phyloP scores from a whole-genome alignment of 768 basidiomycete species.

The Tylopilus intermedius region DNA sequence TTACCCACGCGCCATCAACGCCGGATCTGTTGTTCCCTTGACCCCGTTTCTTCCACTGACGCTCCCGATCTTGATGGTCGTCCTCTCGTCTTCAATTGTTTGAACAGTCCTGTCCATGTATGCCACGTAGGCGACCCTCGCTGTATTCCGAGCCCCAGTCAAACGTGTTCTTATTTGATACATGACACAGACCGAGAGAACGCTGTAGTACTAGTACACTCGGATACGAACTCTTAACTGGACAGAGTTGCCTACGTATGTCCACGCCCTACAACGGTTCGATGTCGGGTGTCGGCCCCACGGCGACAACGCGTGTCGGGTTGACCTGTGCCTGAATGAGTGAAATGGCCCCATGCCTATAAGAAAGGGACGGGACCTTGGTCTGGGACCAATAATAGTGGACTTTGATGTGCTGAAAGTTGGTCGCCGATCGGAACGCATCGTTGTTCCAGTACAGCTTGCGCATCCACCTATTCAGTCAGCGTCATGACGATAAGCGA shows the following conservation, averaged over 20 bases:
- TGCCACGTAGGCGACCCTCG: neutral
- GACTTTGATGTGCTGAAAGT: conserved; percentile 73
- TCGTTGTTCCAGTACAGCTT: conserved; percentile 87
- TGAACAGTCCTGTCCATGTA: conserved; percentile 9
- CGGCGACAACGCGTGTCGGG: conserved; percentile 68
- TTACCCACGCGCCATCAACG: neutral
- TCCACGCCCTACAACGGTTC: conserved; percentile 43
- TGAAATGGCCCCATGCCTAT: neutral
- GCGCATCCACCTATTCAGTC: conserved; percentile 61
- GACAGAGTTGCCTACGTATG: neutral
- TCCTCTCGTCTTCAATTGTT: conserved; percentile 23
- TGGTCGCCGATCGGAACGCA: conserved; percentile 82
- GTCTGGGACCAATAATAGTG: conserved; percentile 38
- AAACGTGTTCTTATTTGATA: neutral
- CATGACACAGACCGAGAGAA: conserved; percentile 1
- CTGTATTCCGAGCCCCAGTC: neutral
- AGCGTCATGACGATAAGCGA: too few relatives aligned
- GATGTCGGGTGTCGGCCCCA: conserved; percentile 69
- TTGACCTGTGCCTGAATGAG: conserved; percentile 55
- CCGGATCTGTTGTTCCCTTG: conserved; percentile 6
- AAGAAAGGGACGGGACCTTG: conserved; percentile 10
- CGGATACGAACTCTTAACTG: neutral
- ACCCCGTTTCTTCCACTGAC: conserved; percentile 15
- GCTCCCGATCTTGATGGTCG: conserved; percentile 23
- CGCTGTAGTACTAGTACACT: conserved; percentile 4